Base-by-base conservation (phyloP, 306 rosid species). In the Begonia loranthoides region DNA sequence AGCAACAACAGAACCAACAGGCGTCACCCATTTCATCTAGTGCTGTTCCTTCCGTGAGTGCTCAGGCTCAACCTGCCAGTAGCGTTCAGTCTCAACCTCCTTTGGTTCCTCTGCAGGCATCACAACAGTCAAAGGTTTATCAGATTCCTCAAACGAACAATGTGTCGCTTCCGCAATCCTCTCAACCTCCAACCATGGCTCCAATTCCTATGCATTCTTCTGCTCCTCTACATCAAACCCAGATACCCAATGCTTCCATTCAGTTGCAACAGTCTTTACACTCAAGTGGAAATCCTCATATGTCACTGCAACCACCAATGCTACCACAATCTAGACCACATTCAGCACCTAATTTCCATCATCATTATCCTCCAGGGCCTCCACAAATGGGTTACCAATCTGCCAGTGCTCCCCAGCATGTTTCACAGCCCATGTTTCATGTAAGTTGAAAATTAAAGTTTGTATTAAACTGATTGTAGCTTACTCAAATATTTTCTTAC, bases 191-290 rank as follows among this genome's bases (percentile, higher is more conserved):
- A 15, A 80, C 70, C 49, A 51, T 70, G 59, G 77, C 90, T 46
- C 62, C 75, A 9, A 61, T 78, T 41, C 79, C 88, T 66, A 75
- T 61, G 34, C 82, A 80, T 73, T 73, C 92, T 73, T 58, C 79
- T 62, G 77, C 90, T 51, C 58, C 58, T 15, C 87, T 52, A 71
- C 97, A 84, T 67, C 88, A 72, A 50, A 53, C 82, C 17, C 93
- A 79, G 43, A 73, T 84, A 62, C 45, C 82, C 22, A 52, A 70
- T 56, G 41, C 66, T 64, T 72, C 87, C 17, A 48, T 64, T 58
- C 94, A 84, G 69, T 66, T 71, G 72, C 96, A 76, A 65, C 93
- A 75, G 64, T 76, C 84, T 45, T 48, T 77, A 67, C 97, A 70
- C 59, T 49, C 84, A 53, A 59, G 76, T 65, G 95, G 88, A 69